These are phyloP conservation scores for Orbilia oligospora DNA, from an alignment of 2,329 filamentous ascomycete genomes.

Conservation along the genomic window DNA sequence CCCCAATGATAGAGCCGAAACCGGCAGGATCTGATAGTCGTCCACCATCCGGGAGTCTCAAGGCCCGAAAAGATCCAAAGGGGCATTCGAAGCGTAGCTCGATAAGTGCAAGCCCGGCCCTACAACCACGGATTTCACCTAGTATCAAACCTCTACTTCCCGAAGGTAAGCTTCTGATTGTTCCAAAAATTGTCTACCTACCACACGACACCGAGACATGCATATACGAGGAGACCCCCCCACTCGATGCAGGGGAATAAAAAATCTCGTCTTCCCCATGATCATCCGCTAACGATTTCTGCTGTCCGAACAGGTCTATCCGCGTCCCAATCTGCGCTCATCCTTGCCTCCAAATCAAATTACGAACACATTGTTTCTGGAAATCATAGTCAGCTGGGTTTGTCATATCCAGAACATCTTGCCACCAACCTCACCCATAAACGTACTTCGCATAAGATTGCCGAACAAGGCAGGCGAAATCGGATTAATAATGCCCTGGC, in stretches of 20 bases:
- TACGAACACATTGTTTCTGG: conserved; percentile 98
- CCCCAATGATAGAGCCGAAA: conserved; percentile 58
- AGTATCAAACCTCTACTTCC: conserved; percentile 93
- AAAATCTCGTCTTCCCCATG: conserved; percentile 32
- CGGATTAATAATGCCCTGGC: conserved; percentile 94
- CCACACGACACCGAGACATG: conserved; percentile 56
- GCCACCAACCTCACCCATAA: conserved; percentile 96
- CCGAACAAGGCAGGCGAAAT: conserved; percentile 94
- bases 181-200: conserved; percentile 19
- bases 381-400: conserved; percentile 83
- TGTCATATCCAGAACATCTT: conserved; percentile 89
- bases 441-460: conserved; percentile 96
- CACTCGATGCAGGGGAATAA: conserved; percentile 37
- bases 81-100: conserved; percentile 57
- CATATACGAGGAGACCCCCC: conserved; percentile 15
- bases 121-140: conserved; percentile 90
- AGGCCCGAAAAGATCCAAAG: conserved; percentile 48
- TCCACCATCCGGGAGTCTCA: conserved; percentile 54
- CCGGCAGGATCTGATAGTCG: conserved; percentile 50
- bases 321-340: conserved; percentile 76
- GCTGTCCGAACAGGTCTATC: conserved; percentile 66
- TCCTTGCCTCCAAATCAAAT: conserved; percentile 94
- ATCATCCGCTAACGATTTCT: conserved; percentile 50
- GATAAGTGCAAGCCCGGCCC: conserved; percentile 71
- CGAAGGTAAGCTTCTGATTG: conserved; percentile 71